Percentiles rank a stretch among this genome's conserved stretches.
Evolutionary conservation across 371 early-diverging fungal species (phyloP).

Genomic region (Syncephalis plumigaleata): DNA sequence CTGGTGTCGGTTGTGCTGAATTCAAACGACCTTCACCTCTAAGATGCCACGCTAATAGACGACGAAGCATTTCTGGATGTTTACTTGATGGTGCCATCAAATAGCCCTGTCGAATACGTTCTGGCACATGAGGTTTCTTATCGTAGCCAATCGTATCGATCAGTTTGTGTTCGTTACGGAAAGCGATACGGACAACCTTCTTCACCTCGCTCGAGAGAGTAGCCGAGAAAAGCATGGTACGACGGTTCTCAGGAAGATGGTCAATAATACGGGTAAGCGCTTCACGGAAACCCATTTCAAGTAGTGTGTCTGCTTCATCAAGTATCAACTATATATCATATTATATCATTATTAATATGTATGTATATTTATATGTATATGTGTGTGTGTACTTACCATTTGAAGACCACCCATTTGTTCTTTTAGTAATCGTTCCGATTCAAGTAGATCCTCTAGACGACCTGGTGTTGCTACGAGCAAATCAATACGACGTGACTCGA

Average conservation of each 20-base stretch:
- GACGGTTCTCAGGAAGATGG: constrained; percentile 62
- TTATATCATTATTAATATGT: constrained; percentile 3
- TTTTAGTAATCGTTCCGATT: constrained; percentile 33
- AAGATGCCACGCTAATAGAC: constrained; percentile 20
- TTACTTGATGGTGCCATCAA: constrained; percentile 36
- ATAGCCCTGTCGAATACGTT: constrained; percentile 61
- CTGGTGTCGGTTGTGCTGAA: no score
- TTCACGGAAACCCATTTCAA: constrained; percentile 95
- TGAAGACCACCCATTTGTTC: constrained; percentile 35
- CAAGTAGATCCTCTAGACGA: constrained; percentile 72
- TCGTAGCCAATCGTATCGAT: constrained; percentile 67
- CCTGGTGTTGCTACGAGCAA: constrained; percentile 95
- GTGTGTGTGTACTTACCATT: constrained; percentile 14
- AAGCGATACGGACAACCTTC: constrained; percentile 48
- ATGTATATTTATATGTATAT: constrained; percentile 7
- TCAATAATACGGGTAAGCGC: constrained; percentile 71
- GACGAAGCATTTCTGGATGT: constrained; percentile 39
- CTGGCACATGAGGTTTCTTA: constrained; percentile 60
- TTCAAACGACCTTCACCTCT: no score
- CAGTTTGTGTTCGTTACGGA: constrained; percentile 45
- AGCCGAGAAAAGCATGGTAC: constrained; percentile 95
- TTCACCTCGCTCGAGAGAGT: constrained; percentile 80
- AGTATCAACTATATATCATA: constrained; percentile 54
- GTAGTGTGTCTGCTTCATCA: constrained; percentile 97
- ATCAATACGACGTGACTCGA: constrained; percentile 50